Base-by-base conservation (phyloP, 2,329 filamentous ascomycete genomes). In the Cladophialophora carrionii region DNA sequence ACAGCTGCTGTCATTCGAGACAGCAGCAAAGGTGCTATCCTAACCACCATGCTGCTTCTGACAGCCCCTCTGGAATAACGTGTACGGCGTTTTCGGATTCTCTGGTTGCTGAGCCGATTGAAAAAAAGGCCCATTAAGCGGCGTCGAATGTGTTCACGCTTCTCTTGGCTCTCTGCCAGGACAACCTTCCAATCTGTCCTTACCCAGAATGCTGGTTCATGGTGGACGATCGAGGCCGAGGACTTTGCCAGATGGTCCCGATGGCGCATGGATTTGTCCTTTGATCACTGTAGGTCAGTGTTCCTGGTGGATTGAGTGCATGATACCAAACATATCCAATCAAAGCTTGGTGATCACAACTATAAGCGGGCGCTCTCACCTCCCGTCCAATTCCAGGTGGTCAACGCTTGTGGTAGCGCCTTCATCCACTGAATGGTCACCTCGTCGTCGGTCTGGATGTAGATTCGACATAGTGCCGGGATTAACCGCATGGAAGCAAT, bases 301-400 rank as follows among this genome's bases (percentile, higher is more conserved):
- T 6, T 17, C 14, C 14, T 41, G 14, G 2, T 41, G 14, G 17
- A 6, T 41, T 2, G 3, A 34, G 32, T 14, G 3, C 10, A 14
- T 4, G 32, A 12, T 34, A 12, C 9, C 10, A 7, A 37, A 17
- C 6, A 26, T 26, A 20, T 54, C 3, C 10, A 56, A 14, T 26
- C 14, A 56, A 20, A 56, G 32, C 8, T 56, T 56, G 32, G 53
- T 56, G 12, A 26, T 20, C 17, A 24, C 32, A 8, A 43, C 54
- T 24, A 53, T 4, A 31, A 43, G 22, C 6, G 32, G 32, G 20
- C 6, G 4, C 34, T 56, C 22, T 17, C 8, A 1, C 3, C 8
- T 2, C 24, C 26, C 54, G 4, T 41, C 32, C 3, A 37, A 9
- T 24, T 56, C 14, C 22, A 32, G 22, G 20, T 32, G 14, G 20